Percentiles rank a stretch among this genome's conserved stretches.
Conservation (phyloP, 2,329 filamentous ascomycete genomes). For the Calonectria pseudoreteaudii region DNA sequence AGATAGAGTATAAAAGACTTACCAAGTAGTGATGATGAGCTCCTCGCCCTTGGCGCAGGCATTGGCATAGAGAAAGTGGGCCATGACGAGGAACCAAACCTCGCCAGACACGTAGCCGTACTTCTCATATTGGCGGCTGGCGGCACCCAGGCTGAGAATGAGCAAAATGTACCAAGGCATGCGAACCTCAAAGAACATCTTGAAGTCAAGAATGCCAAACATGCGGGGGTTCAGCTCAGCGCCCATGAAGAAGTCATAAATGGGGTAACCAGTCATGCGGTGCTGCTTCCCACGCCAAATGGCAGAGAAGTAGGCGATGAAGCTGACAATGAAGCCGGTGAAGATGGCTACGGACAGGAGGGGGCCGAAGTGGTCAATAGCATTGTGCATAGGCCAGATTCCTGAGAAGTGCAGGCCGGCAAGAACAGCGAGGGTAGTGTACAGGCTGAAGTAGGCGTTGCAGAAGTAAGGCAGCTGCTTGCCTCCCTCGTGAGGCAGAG, state of each 20-base stretch:
- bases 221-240: slow-evolving; percentile 90
- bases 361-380: slow-evolving; percentile 95
- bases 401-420: slow-evolving; percentile 83
- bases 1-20: slow-evolving; percentile 27
- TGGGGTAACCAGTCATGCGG: slow-evolving; percentile 87
- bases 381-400: slow-evolving; percentile 87
- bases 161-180: slow-evolving; percentile 94
- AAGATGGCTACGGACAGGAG: slow-evolving; percentile 93
- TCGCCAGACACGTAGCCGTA: slow-evolving; percentile 91
- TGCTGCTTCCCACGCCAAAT: slow-evolving; percentile 84
- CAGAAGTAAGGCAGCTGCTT: slow-evolving; percentile 96
- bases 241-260: slow-evolving; percentile 96
- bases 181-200: slow-evolving; percentile 96
- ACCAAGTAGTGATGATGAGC: slow-evolving; percentile 86
- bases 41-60: slow-evolving; percentile 94
- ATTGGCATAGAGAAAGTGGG: slow-evolving; percentile 92
- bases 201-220: slow-evolving; percentile 89
- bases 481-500: slow-evolving; percentile 82
- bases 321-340: slow-evolving; percentile 85
- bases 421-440: slow-evolving; percentile 81
- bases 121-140: slow-evolving; percentile 83
- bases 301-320: slow-evolving; percentile 89
- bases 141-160: slow-evolving; percentile 79
- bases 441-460: slow-evolving; percentile 89
- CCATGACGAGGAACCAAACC: slow-evolving; percentile 85